Percentiles rank a stretch among this genome's conserved stretches.
Evolutionary conservation across 805 yeast species (phyloP).

Genomic region (Debaryomyces prosopidis): DNA sequence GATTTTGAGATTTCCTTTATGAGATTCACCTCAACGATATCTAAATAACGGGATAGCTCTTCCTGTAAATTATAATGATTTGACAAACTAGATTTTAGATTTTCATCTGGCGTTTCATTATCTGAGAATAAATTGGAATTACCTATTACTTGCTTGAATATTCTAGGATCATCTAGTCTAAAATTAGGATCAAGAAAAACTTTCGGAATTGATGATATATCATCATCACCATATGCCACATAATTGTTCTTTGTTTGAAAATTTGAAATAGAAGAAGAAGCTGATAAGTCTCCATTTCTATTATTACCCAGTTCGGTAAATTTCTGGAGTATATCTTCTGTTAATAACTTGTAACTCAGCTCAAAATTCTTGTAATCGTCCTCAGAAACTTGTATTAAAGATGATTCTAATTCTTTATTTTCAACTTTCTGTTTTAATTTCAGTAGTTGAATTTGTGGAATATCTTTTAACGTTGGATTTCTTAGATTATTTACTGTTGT

Average conservation of each 20-base stretch:
- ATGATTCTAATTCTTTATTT: constrained; percentile 17
- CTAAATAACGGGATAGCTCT: constrained; percentile 77
- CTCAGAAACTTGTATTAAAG: constrained; percentile 17
- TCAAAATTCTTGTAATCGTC: constrained; percentile 38
- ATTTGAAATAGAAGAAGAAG: constrained; percentile 9
- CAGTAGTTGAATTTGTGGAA: constrained; percentile 71
- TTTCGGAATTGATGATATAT: constrained; percentile 51
- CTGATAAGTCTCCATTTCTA: constrained; percentile 5
- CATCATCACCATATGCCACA: constrained; percentile 1
- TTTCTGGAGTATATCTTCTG: constrained; percentile 36
- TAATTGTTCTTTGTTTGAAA: background rate
- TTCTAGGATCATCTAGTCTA: constrained; percentile 83
- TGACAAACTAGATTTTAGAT: constrained; percentile 33
- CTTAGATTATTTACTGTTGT: constrained; percentile 45
- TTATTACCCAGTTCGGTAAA: constrained; percentile 18
- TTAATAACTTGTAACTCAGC: constrained; percentile 35
- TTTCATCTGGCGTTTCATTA: constrained; percentile 20
- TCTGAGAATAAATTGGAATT: constrained; percentile 45
- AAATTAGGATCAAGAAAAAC: constrained; percentile 70
- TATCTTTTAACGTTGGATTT: constrained; percentile 78
- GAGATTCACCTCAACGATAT: constrained; percentile 77
- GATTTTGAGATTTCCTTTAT: constrained; percentile 83
- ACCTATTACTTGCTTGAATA: constrained; percentile 73
- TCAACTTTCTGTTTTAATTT: constrained; percentile 27
- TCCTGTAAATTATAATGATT: constrained; percentile 68